Base-by-base conservation (phyloP, 495 filamentous ascomycete genomes). In the Xylaria acuta region DNA sequence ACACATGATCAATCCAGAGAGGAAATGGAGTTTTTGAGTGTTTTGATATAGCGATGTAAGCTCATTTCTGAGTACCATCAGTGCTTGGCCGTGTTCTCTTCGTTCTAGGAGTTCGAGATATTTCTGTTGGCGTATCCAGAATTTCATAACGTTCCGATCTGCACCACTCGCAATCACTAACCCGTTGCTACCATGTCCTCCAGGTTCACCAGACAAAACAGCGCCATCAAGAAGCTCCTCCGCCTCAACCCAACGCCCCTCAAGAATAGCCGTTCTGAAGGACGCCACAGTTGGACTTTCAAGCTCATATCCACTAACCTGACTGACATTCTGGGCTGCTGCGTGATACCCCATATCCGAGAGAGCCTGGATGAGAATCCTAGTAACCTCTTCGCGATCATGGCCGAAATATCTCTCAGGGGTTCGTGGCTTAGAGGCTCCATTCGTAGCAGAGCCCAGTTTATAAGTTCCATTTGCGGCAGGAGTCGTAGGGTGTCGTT, bases 1-100 rank as follows among this genome's bases (percentile, higher is more conserved):
- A 77, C 93, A 97, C 93, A 98, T 97, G 53, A 99, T 88, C 51
- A 97, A 84, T 81, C 94, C 95, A 56, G 96, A 95, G 20, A 99
- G 86, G 62, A 90, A 89, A 81, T 97, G 93, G 25, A 98, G 83
- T 66, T 83, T 80, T 54, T 86, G 85, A 22, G 90, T 89, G 75
- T 97, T 93, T 77, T 92, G 90, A 75, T 95, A 92, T 45, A 98
- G 82, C 0, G 96, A 95, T 7, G 94, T 97, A 67, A 99, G 84
- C 80, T 99, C 96, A 74, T 88, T 88, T 20, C 96, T 89, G 38
- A 99, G 86, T 36, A 97, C 94, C 75, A 86, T 86, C 67, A 98
- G 81, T 20, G 97, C 96, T 34, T 86, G 86, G 27, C 85, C 86
- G 22, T 92, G 87, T 76, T 98, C 90, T 70, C 90, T 84, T 70